These are phyloP conservation scores for Ramularia collo-cygni DNA, from an alignment of 2,329 filamentous ascomycete genomes.

Conservation along the genomic window DNA sequence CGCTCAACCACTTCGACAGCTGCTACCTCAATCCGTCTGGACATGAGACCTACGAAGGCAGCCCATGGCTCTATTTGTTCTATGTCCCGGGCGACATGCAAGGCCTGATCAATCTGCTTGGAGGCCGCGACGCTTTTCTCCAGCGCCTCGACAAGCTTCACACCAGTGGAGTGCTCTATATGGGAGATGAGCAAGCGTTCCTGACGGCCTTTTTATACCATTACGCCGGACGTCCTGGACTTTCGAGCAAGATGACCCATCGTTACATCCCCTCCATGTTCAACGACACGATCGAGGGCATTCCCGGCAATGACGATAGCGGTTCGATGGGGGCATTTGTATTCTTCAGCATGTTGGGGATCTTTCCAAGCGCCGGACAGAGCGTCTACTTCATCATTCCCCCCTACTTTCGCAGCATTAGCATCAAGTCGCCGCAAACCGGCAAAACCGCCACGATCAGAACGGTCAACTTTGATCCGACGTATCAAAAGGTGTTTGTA, in stretches of 20 bases:
- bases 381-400: constrained; percentile 44
- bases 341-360: constrained; percentile 61
- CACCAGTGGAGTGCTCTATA: constrained; percentile 40
- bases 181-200: constrained; percentile 27
- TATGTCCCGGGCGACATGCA: constrained; percentile 18
- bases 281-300: constrained; percentile 46
- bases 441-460: constrained; percentile 45
- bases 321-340: constrained; percentile 68
- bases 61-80: constrained; percentile 18
- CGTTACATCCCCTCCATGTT: constrained; percentile 56
- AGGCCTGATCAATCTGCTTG: constrained; percentile 13
- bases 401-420: constrained; percentile 56
- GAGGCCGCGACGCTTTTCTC: constrained; percentile 14
- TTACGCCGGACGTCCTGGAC: constrained; percentile 57
- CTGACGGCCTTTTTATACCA: constrained; percentile 54
- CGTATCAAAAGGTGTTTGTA: constrained; percentile 48
- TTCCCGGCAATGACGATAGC: constrained; percentile 65
- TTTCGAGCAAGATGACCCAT: constrained; percentile 53
- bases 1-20: constrained; percentile 15
- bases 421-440: constrained; percentile 49
- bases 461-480: constrained; percentile 39
- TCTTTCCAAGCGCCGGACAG: constrained; percentile 63
- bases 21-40: constrained; percentile 32
- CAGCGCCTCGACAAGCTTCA: constrained; percentile 50
- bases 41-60: constrained; percentile 18